phyloP scores from a whole-genome alignment of 2,329 filamentous ascomycete species.

The Fusarium camptoceras region DNA sequence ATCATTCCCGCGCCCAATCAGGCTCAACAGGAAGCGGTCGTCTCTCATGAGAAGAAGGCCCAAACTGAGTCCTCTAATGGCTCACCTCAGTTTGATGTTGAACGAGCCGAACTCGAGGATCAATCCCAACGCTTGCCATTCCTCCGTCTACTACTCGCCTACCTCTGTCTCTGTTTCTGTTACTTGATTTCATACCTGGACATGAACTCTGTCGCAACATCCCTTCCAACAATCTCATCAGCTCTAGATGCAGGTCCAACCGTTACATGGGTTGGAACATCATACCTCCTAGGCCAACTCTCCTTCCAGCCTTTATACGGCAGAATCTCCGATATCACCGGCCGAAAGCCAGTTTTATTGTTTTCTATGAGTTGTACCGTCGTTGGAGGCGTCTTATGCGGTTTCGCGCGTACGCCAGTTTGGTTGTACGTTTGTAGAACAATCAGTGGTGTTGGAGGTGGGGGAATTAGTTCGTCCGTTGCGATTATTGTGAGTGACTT shows the following conservation, averaged over 20 bases:
- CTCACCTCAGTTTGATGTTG: rapidly evolving
- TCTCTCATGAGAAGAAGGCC: rapidly evolving
- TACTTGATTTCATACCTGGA: slow-evolving; percentile 49
- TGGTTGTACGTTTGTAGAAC: background rate
- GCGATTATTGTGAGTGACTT: slow-evolving; percentile 1
- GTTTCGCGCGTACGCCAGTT: slow-evolving; percentile 41
- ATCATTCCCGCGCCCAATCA: rapidly evolving
- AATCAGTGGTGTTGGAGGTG: background rate
- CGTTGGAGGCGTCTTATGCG: slow-evolving; percentile 49
- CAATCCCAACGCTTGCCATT: slow-evolving; percentile 5
- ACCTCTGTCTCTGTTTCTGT: background rate
- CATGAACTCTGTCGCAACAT: slow-evolving; percentile 52
- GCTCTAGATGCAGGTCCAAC: slow-evolving; percentile 49
- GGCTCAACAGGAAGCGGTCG: rapidly evolving
- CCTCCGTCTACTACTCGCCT: background rate
- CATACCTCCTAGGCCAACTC: slow-evolving; percentile 53
- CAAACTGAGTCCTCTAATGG: rapidly evolving
- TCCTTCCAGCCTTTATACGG: slow-evolving; percentile 53
- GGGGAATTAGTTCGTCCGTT: background rate
- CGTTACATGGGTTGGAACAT: slow-evolving; percentile 53
- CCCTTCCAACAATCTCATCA: slow-evolving; percentile 53
- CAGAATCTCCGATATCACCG: slow-evolving; percentile 52
- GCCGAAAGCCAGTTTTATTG: slow-evolving; percentile 51
- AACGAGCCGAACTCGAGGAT: background rate
- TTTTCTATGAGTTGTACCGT: slow-evolving; percentile 47